Evolutionary conservation across 2,329 filamentous ascomycete species (phyloP).

Genomic region (Aspergillus quadricinctus): DNA sequence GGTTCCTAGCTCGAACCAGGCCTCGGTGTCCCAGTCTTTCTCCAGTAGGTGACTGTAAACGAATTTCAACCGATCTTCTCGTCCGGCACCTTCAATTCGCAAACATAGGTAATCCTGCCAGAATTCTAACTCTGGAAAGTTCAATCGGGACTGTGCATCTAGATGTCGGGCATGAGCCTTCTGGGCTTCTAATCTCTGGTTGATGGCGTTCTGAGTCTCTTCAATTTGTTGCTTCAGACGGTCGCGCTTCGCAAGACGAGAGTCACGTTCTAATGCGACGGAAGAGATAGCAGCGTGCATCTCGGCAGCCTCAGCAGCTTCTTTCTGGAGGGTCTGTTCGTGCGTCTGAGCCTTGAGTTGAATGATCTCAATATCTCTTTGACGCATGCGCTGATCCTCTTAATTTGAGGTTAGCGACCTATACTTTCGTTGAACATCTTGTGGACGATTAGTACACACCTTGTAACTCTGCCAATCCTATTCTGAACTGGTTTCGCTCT

Average conservation of each 20-base stretch:
- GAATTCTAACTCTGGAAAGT: slow-evolving; percentile 89
- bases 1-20: slow-evolving; percentile 88
- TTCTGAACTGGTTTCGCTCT: slow-evolving; percentile 88
- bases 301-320: slow-evolving; percentile 58
- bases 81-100: slow-evolving; percentile 81
- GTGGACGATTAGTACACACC: slow-evolving; percentile 50
- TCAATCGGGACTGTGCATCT: slow-evolving; percentile 79
- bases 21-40: slow-evolving; percentile 80
- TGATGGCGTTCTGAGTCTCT: slow-evolving; percentile 44
- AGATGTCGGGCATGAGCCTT: slow-evolving; percentile 60
- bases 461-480: slow-evolving; percentile 83
- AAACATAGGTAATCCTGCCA: slow-evolving; percentile 91
- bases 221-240: slow-evolving; percentile 53
- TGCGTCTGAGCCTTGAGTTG: slow-evolving; percentile 54
- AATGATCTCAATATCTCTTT: slow-evolving; percentile 77
- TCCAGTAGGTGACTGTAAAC: slow-evolving; percentile 84
- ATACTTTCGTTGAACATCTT: background rate
- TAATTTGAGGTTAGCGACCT: slow-evolving; percentile 1
- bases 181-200: slow-evolving; percentile 43
- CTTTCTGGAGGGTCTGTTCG: slow-evolving; percentile 53
- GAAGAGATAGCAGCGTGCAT: slow-evolving; percentile 58
- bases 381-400: slow-evolving; percentile 92
- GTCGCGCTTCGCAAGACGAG: slow-evolving; percentile 52
- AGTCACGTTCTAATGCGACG: slow-evolving; percentile 53
- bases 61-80: slow-evolving; percentile 82